phyloP scores from a whole-genome alignment of 805 yeast genomes.

The Candida parachauliodes region DNA sequence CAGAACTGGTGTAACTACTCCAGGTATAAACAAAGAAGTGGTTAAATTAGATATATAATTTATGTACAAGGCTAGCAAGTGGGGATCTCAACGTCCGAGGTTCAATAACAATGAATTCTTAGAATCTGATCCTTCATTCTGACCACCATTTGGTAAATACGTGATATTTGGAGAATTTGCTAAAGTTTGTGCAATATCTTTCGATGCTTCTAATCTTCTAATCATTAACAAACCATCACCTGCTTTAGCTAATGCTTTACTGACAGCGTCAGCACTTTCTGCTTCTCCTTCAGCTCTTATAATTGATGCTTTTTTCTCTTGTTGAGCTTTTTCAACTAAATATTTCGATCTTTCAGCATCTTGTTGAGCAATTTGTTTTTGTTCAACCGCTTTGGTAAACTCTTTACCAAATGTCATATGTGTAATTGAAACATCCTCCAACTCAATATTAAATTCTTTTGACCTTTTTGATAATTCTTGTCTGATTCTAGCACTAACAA shows the following conservation, averaged over 20 bases:
- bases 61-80: conserved; percentile 5
- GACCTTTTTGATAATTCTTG: conserved; percentile 83
- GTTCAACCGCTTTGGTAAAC: conserved; percentile 97
- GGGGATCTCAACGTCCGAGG: conserved; percentile 42
- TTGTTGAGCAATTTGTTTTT: conserved; percentile 98
- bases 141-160: conserved; percentile 65
- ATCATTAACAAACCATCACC: conserved; percentile 95
- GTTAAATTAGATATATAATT: conserved; percentile 24
- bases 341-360: conserved; percentile 97
- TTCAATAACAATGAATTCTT: conserved; percentile 60
- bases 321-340: conserved; percentile 93
- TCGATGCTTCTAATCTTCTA: conserved; percentile 94
- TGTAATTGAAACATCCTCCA: conserved; percentile 96
- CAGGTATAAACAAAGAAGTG: conserved; percentile 33
- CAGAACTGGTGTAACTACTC: conserved; percentile 51
- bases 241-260: conserved; percentile 86
- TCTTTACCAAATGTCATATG: conserved; percentile 97
- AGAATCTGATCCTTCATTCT: conserved; percentile 16
- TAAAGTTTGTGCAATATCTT: conserved; percentile 88
- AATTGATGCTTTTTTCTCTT: conserved; percentile 90
- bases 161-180: conserved; percentile 82
- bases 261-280: conserved; percentile 93
- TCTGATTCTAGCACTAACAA: conserved; percentile 84
- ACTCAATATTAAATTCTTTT: conserved; percentile 78
- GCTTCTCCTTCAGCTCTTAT: conserved; percentile 99